phyloP scores from a whole-genome alignment of 2,329 filamentous ascomycete species.

The Rosellinia necatrix region DNA sequence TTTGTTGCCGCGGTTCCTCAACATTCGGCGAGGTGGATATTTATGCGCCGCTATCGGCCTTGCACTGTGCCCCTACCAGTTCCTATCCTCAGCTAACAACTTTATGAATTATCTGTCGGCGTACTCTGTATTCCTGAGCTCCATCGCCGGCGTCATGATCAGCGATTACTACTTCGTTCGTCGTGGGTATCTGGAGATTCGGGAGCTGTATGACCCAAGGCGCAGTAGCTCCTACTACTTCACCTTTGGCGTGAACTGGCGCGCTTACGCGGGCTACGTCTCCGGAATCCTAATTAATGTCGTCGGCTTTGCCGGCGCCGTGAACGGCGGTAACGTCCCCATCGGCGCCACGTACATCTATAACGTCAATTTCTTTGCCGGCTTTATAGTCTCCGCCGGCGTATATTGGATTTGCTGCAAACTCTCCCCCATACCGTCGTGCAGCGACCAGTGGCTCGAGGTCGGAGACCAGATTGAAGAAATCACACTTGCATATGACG shows the following conservation, averaged over 20 bases:
- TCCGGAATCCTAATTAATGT: slow-evolving; percentile 87
- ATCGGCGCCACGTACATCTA: slow-evolving; percentile 83
- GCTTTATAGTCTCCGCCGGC: slow-evolving; percentile 70
- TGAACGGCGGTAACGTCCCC: slow-evolving; percentile 69
- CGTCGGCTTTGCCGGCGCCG: slow-evolving; percentile 84
- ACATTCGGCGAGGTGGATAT: slow-evolving; percentile 85
- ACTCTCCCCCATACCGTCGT: slow-evolving; percentile 73
- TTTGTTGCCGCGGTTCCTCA: slow-evolving; percentile 77
- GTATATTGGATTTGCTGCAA: slow-evolving; percentile 74
- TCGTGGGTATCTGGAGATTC: slow-evolving; percentile 77
- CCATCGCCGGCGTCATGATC: slow-evolving; percentile 89
- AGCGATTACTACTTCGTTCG: slow-evolving; percentile 88
- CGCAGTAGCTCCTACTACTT: slow-evolving; percentile 73
- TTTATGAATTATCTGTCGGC: slow-evolving; percentile 92
- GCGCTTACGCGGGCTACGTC: slow-evolving; percentile 82
- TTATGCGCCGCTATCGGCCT: slow-evolving; percentile 80
- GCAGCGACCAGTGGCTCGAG: slow-evolving; percentile 68
- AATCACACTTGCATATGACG: slow-evolving; percentile 52
- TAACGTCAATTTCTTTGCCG: slow-evolving; percentile 87
- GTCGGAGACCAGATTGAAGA: slow-evolving; percentile 56
- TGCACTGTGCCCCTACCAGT: slow-evolving; percentile 85
- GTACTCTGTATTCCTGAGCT: slow-evolving; percentile 92
- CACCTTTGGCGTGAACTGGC: slow-evolving; percentile 76
- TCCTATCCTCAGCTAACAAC: slow-evolving; percentile 74
- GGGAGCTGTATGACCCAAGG: slow-evolving; percentile 76